These are phyloP conservation scores for Erythrophleum fordii DNA, from an alignment of 306 rosid species.

Conservation along the genomic window DNA sequence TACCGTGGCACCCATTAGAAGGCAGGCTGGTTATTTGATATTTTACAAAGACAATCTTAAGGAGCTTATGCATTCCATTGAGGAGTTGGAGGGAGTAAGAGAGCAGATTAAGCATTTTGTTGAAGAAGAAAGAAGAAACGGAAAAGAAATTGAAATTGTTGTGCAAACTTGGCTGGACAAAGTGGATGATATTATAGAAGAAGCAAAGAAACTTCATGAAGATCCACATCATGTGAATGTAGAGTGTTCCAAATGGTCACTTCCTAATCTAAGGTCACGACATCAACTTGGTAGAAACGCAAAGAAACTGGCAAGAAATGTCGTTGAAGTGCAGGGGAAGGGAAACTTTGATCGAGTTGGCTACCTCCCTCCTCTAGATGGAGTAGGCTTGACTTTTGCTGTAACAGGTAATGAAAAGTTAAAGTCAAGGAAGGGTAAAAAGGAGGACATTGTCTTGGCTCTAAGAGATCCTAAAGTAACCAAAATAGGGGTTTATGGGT, in stretches of 20 bases:
- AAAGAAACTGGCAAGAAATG: no score
- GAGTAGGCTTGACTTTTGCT: background rate
- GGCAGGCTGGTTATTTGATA: slow-evolving; percentile 28
- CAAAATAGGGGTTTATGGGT: slow-evolving; percentile 6
- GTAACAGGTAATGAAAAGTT: no score
- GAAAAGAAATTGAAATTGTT: background rate
- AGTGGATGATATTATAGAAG: background rate
- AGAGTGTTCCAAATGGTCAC: slow-evolving; percentile 2
- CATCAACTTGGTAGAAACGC: slow-evolving; percentile 16
- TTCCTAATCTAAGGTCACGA: slow-evolving; percentile 8
- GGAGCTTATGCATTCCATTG: background rate
- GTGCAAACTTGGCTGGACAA: background rate
- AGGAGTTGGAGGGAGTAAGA: background rate
- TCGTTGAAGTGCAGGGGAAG: no score
- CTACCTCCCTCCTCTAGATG: background rate
- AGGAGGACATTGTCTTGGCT: background rate
- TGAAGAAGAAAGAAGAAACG: background rate
- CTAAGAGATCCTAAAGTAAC: background rate
- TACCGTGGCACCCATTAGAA: slow-evolving; percentile 9
- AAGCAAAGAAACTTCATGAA: background rate
- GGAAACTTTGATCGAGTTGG: background rate
- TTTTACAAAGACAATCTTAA: slow-evolving; percentile 23
- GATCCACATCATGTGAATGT: no score
- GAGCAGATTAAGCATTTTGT: background rate
- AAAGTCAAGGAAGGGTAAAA: background rate